phyloP scores from a whole-genome alignment of 2,329 filamentous ascomycete species.

The Claviceps paspali region DNA sequence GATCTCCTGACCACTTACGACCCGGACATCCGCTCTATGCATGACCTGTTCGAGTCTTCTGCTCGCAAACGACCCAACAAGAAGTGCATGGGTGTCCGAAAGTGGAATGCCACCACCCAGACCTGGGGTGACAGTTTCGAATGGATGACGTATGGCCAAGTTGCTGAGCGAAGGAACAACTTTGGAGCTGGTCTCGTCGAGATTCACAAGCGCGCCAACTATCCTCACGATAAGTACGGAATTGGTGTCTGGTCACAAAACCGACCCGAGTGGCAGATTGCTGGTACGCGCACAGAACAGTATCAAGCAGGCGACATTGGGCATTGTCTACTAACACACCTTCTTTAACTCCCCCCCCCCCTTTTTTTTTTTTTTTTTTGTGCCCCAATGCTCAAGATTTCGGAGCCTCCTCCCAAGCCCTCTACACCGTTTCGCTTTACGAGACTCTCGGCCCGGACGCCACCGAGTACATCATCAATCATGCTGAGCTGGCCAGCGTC shows the following conservation, averaged over 20 bases:
- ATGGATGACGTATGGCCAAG: conserved; percentile 71
- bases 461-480: conserved; percentile 91
- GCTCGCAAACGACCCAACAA: conserved; percentile 47
- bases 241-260: conserved; percentile 81
- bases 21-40: conserved; percentile 53
- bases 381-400: conserved; percentile 52
- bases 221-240: conserved; percentile 48
- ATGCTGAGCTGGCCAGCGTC: conserved; percentile 61
- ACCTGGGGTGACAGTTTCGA: conserved; percentile 59
- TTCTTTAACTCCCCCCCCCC: too few relatives aligned
- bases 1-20: conserved; percentile 58
- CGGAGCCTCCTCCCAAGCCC: conserved; percentile 69
- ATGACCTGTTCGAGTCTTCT: conserved; percentile 66
- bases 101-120: conserved; percentile 62
- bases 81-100: conserved; percentile 64
- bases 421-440: conserved; percentile 88
- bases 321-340: neutral
- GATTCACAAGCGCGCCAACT: conserved; percentile 58
- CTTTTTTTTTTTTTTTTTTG: neutral
- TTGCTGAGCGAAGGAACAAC: conserved; percentile 66
- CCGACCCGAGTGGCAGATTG: conserved; percentile 75
- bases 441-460: conserved; percentile 86
- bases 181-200: conserved; percentile 76
- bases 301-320: too few relatives aligned
- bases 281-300: conserved; percentile 30